Conservation (phyloP, 1,284 basidiomycete genomes). For the Tetrapyrgos nigripes region DNA sequence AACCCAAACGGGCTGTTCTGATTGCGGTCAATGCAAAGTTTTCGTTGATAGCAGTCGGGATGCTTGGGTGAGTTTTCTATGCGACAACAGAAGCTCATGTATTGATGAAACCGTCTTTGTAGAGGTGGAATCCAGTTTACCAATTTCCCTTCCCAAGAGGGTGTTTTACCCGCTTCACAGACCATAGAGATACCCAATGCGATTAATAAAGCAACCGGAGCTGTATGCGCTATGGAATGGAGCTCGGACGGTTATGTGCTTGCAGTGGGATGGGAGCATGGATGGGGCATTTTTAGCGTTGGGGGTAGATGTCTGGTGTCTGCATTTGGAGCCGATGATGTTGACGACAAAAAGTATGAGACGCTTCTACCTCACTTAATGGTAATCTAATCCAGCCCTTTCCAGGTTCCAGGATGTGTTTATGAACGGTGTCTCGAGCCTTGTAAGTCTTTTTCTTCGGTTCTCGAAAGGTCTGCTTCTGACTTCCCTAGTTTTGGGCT, state of each 20-base stretch:
- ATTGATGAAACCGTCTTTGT: constrained; percentile 5
- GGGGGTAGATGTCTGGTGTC: constrained; percentile 87
- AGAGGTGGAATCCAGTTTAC: constrained; percentile 71
- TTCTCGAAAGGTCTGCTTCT: constrained; percentile 4
- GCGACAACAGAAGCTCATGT: constrained; percentile 3
- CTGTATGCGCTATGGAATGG: constrained; percentile 86
- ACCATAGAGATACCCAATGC: constrained; percentile 61
- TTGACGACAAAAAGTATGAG: constrained; percentile 57
- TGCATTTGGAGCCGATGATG: constrained; percentile 74
- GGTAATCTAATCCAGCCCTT: constrained; percentile 21
- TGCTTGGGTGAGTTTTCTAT: constrained; percentile 58
- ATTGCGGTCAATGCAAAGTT: constrained; percentile 85
- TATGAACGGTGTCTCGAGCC: constrained; percentile 77
- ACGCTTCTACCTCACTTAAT: not conserved
- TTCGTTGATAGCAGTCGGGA: constrained; percentile 86
- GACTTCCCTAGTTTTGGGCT: constrained; percentile 80
- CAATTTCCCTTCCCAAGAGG: constrained; percentile 68
- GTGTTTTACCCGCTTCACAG: constrained; percentile 58
- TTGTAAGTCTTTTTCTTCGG: constrained; percentile 51
- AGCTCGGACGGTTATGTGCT: constrained; percentile 95
- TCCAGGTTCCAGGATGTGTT: constrained; percentile 82
- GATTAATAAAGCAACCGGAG: constrained; percentile 67
- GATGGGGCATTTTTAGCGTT: constrained; percentile 93
- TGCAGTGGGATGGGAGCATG: constrained; percentile 93
- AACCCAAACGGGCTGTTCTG: constrained; percentile 67